These are phyloP conservation scores for Epichloe hybrida DNA, from an alignment of 2,329 filamentous ascomycete genomes.

Conservation along the genomic window DNA sequence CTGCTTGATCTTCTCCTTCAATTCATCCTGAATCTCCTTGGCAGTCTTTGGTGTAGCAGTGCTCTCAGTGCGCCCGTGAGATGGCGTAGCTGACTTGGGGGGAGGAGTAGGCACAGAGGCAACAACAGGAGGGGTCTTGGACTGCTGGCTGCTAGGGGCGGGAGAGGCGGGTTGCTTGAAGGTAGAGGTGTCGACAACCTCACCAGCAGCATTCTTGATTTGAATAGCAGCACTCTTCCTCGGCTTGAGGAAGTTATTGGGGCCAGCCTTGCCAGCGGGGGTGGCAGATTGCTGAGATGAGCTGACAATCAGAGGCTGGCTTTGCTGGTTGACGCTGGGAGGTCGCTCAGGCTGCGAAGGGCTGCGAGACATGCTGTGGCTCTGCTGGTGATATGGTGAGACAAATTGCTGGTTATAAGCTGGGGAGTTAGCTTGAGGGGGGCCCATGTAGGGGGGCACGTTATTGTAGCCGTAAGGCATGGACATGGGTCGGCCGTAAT, in stretches of 20 bases:
- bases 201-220: slow-evolving; percentile 74
- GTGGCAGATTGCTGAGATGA: slow-evolving; percentile 50
- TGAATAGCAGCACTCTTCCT: slow-evolving; percentile 62
- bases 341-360: slow-evolving; percentile 62
- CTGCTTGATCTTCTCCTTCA: slow-evolving; percentile 64
- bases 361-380: slow-evolving; percentile 66
- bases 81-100: slow-evolving; percentile 56
- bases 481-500: slow-evolving; percentile 23
- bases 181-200: slow-evolving; percentile 56
- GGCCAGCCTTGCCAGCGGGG: slow-evolving; percentile 37
- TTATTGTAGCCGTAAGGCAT: slow-evolving; percentile 31
- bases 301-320: slow-evolving; percentile 46
- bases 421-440: slow-evolving; percentile 32
- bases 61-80: slow-evolving; percentile 61
- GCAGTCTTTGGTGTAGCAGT: slow-evolving; percentile 53
- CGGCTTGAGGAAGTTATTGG: slow-evolving; percentile 35
- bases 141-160: slow-evolving; percentile 37
- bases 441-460: slow-evolving; percentile 39
- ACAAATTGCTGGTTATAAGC: slow-evolving; percentile 35
- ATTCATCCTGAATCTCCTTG: slow-evolving; percentile 73
- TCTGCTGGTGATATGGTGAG: slow-evolving; percentile 34
- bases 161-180: slow-evolving; percentile 45
- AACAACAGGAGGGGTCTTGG: slow-evolving; percentile 56
- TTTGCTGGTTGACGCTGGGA: slow-evolving; percentile 50
- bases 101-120: slow-evolving; percentile 69